Evolutionary conservation across 1,139 yeast genomes (phyloP).

Genomic region (Magnusiomyces paraingens): DNA sequence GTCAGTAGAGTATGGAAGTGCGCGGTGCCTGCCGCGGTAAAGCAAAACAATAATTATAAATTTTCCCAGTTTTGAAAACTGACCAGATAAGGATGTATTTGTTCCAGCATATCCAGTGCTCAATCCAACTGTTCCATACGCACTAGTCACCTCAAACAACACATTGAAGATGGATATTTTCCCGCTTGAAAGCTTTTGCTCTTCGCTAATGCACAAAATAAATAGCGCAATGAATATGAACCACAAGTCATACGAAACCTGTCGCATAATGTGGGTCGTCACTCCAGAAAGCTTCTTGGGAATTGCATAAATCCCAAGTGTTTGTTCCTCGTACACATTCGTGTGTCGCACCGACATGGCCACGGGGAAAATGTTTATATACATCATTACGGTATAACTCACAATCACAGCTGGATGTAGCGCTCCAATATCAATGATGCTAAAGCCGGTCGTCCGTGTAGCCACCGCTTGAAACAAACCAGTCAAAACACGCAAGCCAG

Average conservation of each 20-base stretch:
- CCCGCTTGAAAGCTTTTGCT: conserved; percentile 46
- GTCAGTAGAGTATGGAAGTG: conserved; percentile 86
- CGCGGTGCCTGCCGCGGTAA: conserved; percentile 95
- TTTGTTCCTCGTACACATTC: conserved; percentile 94
- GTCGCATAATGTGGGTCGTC: conserved; percentile 85
- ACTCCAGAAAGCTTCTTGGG: conserved; percentile 49
- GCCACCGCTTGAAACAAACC: conserved; percentile 89
- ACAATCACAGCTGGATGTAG: conserved; percentile 91
- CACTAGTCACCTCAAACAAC: conserved; percentile 84
- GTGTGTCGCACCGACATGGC: conserved; percentile 96
- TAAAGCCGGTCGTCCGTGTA: conserved; percentile 89
- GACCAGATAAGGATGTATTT: conserved; percentile 63
- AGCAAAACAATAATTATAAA: conserved; percentile 81
- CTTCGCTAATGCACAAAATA: conserved; percentile 81
- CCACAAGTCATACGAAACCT: conserved; percentile 93
- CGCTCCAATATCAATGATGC: conserved; percentile 58
- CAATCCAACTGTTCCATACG: conserved; percentile 93
- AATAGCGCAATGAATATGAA: conserved; percentile 80
- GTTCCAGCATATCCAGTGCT: conserved; percentile 73
- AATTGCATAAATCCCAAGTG: conserved; percentile 72
- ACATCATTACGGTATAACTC: conserved; percentile 94
- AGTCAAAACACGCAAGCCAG: conserved; percentile 64
- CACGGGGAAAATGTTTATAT: conserved; percentile 88
- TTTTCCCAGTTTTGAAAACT: conserved; percentile 68
- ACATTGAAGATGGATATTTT: conserved; percentile 64